Evolutionary conservation across 345 rosid species (phyloP).

Genomic region (Toxicodendron radicans): DNA sequence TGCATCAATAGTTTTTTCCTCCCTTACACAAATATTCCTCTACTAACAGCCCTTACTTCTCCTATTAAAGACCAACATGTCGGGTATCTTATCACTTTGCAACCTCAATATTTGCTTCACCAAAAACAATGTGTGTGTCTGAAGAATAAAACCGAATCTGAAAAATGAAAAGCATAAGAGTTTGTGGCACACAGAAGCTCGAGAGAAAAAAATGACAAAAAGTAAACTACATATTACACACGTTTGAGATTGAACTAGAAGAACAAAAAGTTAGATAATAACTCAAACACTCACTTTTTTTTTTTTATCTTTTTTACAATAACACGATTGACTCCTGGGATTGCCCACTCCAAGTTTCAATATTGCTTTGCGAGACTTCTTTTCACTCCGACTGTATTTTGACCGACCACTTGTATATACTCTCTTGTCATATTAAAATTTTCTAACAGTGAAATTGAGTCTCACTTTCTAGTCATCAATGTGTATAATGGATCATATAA

Average conservation of each 20-base stretch:
- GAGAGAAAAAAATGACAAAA: too few species aligned
- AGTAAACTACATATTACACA: neutral
- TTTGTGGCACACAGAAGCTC: too few species aligned
- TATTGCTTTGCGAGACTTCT: slow-evolving; percentile 47
- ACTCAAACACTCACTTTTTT: neutral
- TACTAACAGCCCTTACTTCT: too few species aligned
- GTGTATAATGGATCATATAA: neutral
- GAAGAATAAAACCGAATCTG: neutral
- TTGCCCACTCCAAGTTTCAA: slow-evolving; percentile 49
- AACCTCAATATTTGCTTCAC: slow-evolving; percentile 6
- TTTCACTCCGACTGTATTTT: slow-evolving; percentile 46
- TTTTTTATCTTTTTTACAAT: slow-evolving; percentile 32
- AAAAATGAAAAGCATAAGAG: too few species aligned
- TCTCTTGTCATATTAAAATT: slow-evolving; percentile 4
- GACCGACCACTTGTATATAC: slow-evolving; percentile 41
- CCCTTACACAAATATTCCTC: too few species aligned
- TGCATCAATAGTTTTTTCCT: too few species aligned
- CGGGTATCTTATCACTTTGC: too few species aligned
- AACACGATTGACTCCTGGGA: slow-evolving; percentile 44
- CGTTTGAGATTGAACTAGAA: too few species aligned
- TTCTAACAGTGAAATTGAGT: too few species aligned
- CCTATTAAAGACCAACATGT: too few species aligned
- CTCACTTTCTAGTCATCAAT: neutral
- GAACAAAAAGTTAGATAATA: too few species aligned
- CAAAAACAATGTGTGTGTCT: neutral